Conservation (phyloP, 805 yeast genomes). For the Suhomyces canberraensis region DNA sequence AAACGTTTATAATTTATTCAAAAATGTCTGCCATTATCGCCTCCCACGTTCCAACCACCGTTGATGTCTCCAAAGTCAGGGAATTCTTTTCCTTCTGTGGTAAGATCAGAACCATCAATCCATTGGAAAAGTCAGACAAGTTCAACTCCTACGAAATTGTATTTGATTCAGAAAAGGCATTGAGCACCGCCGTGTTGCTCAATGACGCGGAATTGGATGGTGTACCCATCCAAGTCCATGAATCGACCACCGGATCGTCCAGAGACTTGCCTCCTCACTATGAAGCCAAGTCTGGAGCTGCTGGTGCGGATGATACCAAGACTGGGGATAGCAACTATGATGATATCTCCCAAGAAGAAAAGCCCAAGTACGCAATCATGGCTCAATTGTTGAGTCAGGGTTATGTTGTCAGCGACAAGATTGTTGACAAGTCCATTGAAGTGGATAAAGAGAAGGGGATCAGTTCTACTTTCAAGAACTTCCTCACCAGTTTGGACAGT, state of each 20-base stretch:
- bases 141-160: slow-evolving; percentile 44
- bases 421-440: slow-evolving; percentile 57
- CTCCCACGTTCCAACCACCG: slow-evolving; percentile 50
- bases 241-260: neutral
- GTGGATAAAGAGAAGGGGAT: slow-evolving; percentile 65
- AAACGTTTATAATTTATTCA: too few relatives aligned
- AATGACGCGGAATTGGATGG: slow-evolving; percentile 75
- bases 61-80: slow-evolving; percentile 48
- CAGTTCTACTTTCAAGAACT: slow-evolving; percentile 53
- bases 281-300: slow-evolving; percentile 8
- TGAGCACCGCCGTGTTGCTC: slow-evolving; percentile 65
- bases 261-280: slow-evolving; percentile 16
- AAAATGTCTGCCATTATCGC: slow-evolving; percentile 48
- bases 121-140: slow-evolving; percentile 21
- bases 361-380: slow-evolving; percentile 71
- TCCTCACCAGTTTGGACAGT: slow-evolving; percentile 51
- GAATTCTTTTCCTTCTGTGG: slow-evolving; percentile 81
- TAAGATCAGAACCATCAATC: slow-evolving; percentile 33
- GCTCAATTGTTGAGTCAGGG: slow-evolving; percentile 79
- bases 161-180: slow-evolving; percentile 59
- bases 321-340: slow-evolving; percentile 33
- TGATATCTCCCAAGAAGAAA: slow-evolving; percentile 69
- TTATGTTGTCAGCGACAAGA: slow-evolving; percentile 59
- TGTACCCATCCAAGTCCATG: slow-evolving; percentile 45
- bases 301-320: slow-evolving; percentile 17